A percentile compares a stretch with the other conserved stretches of the same genome.
Conservation (phyloP, 2,329 filamentous ascomycete species). For the Penicillium hesseltinei region DNA sequence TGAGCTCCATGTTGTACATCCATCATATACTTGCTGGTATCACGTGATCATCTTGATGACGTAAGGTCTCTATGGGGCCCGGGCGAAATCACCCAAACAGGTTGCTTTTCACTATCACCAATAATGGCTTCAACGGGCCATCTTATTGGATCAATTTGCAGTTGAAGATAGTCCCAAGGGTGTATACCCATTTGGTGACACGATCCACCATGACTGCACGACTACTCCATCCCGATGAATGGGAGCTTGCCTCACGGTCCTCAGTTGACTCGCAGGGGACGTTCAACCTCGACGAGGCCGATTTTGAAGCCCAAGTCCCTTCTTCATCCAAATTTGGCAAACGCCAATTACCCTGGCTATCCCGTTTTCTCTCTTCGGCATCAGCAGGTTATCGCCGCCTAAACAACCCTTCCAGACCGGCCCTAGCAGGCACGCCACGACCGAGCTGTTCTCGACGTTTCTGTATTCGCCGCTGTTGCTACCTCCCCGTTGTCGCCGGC, state of each 20-base stretch:
- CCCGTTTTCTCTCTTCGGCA: constrained; percentile 29
- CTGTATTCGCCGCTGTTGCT: constrained; percentile 31
- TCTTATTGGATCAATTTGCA: background rate
- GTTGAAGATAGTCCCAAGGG: constrained; percentile 12
- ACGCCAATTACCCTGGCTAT: constrained; percentile 25
- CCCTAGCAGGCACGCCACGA: constrained; percentile 23
- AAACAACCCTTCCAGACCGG: constrained; percentile 26
- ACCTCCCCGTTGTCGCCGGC: constrained; percentile 27
- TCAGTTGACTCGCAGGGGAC: constrained; percentile 41
- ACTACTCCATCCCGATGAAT: constrained; percentile 43
- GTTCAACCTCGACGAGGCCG: constrained; percentile 44
- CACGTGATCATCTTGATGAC: constrained; percentile 6
- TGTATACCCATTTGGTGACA: constrained; percentile 12
- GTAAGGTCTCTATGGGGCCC: constrained; percentile 2
- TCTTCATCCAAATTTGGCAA: constrained; percentile 27
- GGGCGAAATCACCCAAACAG: background rate
- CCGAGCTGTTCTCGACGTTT: constrained; percentile 30
- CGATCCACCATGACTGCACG: constrained; percentile 35
- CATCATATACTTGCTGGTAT: background rate
- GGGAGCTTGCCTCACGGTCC: constrained; percentile 41
- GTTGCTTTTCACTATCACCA: background rate
- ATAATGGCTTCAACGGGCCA: constrained; percentile 2
- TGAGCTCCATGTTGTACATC: background rate
- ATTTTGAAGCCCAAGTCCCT: constrained; percentile 41
- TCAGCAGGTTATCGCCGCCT: constrained; percentile 34